Evolutionary conservation across 495 filamentous ascomycete genomes (phyloP), one percentile per base, ranked within the genome.

Genomic region (Xylaria intraflava): DNA sequence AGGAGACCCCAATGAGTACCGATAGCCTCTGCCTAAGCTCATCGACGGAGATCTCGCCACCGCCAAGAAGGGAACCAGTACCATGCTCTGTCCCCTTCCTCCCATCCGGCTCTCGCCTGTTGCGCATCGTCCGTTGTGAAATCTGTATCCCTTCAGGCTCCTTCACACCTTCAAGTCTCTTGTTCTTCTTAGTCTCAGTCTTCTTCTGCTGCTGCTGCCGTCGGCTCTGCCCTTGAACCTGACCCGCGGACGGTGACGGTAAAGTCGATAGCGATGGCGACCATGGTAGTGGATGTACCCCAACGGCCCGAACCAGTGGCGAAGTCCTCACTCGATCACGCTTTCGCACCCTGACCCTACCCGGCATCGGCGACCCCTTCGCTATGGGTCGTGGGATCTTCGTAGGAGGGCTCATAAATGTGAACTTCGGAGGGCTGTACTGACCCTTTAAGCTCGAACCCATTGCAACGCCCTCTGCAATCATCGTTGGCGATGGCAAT

Each of bases 11-110:
- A 8, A 66, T 36, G 24, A 66, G 56, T 11, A 35, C 41, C 19
- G 64, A 64, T 6, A 66, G 49, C 38, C 64, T 44, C 27, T 41
- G 56, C 24, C 57, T 48, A 11, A 64, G 50, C 43, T 66, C 64
- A n/a, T 66, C 61, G 1, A 64, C 31, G 17, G 61, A 66, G 31
- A 64, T 64, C 53, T 66, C 63, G 10, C 55, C 31, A 9, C 38
- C 35, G 35, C 50, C 52, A 17, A 52, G 51, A 19, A 2, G 10
- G n/a, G 3, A 35, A 30, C 6, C 48, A 30, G 6, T 38, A 7
- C 43, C 31, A 26, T 30, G 59, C 27, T 35, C 36, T 48, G 19
- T 30, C 14, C 49, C 45, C 53, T 39, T 45, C 31, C 35, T 8
- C 40, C 40, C 35, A 30, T 10, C 36, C n/a, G n/a, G 12, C 23